Percentiles rank a stretch among this genome's conserved stretches.
Conservation (phyloP, 345 rosid genomes). For the Punica granatum region DNA sequence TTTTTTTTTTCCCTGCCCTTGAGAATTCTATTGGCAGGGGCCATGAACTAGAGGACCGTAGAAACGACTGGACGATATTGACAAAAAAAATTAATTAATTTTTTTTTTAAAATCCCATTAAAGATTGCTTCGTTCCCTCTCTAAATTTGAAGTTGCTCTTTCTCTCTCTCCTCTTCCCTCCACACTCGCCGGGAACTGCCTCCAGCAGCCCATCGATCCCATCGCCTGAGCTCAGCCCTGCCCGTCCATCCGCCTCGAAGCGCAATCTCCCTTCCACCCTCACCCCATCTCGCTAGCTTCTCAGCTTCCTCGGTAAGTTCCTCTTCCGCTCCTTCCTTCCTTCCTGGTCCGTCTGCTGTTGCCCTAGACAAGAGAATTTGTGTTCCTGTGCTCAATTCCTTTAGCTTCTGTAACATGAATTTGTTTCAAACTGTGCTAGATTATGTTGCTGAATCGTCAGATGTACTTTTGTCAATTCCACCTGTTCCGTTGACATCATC, state of each 20-base stretch:
- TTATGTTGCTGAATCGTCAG: background rate
- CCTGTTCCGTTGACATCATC: background rate
- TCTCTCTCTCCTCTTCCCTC: background rate
- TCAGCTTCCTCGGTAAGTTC: background rate
- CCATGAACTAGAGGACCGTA: too few species aligned
- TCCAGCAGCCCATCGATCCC: conserved; percentile 3
- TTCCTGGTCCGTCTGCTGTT: background rate
- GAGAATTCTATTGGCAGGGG: too few species aligned
- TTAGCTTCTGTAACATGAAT: background rate
- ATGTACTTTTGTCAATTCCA: background rate
- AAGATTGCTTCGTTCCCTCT: too few species aligned
- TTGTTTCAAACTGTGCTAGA: background rate
- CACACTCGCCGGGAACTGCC: background rate
- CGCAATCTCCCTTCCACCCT: background rate
- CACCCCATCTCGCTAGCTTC: background rate
- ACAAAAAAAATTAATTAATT: too few species aligned
- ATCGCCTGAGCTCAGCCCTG: background rate
- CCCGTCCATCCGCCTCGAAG: too few species aligned
- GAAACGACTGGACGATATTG: too few species aligned
- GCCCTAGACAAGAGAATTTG: background rate
- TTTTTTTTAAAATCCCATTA: too few species aligned
- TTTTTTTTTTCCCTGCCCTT: too few species aligned
- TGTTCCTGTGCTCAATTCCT: background rate
- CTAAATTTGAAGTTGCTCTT: too few species aligned
- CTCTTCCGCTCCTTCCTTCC: background rate